Percentiles rank a stretch among this genome's conserved stretches.
These are phyloP conservation scores for Debaryomyces psychrophilus DNA, from an alignment of 1,139 yeast species.

Conservation along the genomic window DNA sequence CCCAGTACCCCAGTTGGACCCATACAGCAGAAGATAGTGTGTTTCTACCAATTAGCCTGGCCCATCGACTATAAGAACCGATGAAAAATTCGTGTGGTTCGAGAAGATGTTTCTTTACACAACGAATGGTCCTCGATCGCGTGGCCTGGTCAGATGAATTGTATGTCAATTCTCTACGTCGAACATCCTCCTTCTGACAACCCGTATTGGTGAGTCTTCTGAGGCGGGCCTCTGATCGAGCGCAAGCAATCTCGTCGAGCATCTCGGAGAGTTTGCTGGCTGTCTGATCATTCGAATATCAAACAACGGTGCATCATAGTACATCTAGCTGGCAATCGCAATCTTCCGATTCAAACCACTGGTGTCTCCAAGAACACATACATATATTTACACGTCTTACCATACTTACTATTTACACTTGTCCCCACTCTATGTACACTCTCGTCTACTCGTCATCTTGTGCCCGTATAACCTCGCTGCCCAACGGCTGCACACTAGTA, in stretches of 20 bases:
- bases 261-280: neutral
- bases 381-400: slow-evolving; percentile 23
- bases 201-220: slow-evolving; percentile 49
- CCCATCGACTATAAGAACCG: neutral
- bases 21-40: neutral
- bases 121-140: slow-evolving; percentile 2
- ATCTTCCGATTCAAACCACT: slow-evolving; percentile 30
- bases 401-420: slow-evolving; percentile 8
- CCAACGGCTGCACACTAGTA: slow-evolving; percentile 68
- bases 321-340: slow-evolving; percentile 39
- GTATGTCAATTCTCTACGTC: slow-evolving; percentile 20
- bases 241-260: neutral
- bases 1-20: neutral
- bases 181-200: slow-evolving; percentile 42
- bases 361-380: slow-evolving; percentile 59
- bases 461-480: slow-evolving; percentile 40
- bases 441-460: slow-evolving; percentile 20
- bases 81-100: neutral
- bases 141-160: slow-evolving; percentile 5
- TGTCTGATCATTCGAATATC: slow-evolving; percentile 17
- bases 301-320: slow-evolving; percentile 50
- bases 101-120: neutral
- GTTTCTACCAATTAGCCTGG: neutral
- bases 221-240: slow-evolving; percentile 32
- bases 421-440: neutral